A percentile compares a stretch with the other conserved stretches of the same genome.
Conservation (phyloP, 2,329 filamentous ascomycete species). For the Aspergillus costaricaensis region DNA sequence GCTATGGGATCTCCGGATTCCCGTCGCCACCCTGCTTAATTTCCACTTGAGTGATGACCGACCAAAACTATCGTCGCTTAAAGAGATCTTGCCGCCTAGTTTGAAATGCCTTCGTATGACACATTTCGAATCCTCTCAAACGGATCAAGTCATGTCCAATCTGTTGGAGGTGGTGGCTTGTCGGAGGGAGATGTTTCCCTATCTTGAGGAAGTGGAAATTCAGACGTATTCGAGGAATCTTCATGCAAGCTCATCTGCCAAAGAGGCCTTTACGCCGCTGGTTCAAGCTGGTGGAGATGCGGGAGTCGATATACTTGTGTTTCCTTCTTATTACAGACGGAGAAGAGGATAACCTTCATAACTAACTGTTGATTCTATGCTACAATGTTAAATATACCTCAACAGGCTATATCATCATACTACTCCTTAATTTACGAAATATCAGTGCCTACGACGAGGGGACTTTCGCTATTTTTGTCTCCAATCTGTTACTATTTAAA, state of each 20-base stretch:
- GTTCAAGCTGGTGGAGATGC: not conserved
- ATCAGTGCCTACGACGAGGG: too few relatives aligned
- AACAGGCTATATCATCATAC: too few relatives aligned
- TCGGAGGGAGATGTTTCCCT: not conserved
- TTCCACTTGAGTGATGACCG: not conserved
- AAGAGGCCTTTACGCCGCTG: not conserved
- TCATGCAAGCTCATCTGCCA: not conserved
- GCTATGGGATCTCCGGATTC: not conserved
- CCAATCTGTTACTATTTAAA: too few relatives aligned
- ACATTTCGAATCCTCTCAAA: not conserved
- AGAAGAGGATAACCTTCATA: not conserved
- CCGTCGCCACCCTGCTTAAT: not conserved
- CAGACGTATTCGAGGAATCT: not conserved
- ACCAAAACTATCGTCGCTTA: not conserved
- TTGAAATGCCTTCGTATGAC: not conserved
- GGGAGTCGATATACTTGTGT: not conserved
- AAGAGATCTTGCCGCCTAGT: not conserved
- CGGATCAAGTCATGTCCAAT: not conserved
- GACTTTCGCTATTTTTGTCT: rapidly evolving
- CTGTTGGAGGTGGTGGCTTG: not conserved
- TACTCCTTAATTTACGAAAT: too few relatives aligned
- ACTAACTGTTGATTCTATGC: not conserved
- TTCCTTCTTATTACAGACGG: not conserved
- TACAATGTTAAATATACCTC: not conserved
- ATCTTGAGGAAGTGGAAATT: not conserved